These are phyloP conservation scores for Taxillus chinensis DNA, from an alignment of 164 flowering plant genomes.

Conservation along the genomic window DNA sequence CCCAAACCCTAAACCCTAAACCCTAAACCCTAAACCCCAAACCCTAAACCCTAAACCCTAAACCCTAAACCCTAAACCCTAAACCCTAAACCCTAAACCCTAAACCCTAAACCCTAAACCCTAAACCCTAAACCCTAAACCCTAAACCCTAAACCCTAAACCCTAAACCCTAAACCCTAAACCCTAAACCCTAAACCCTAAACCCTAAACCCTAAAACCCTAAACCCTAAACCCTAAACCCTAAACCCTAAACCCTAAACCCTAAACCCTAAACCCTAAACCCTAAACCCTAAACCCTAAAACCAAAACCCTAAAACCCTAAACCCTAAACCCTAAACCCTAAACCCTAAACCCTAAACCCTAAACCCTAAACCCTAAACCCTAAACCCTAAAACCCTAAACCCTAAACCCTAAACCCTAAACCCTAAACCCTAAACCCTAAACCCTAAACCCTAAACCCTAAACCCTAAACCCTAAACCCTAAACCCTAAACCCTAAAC, in stretches of 20 bases:
- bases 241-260: background rate
- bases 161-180: background rate
- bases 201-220: background rate
- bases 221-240: background rate
- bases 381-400: background rate
- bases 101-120: background rate
- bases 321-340: conserved; percentile 1
- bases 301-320: background rate
- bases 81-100: background rate
- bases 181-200: background rate
- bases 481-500: background rate
- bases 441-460: background rate
- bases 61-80: background rate
- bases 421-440: conserved; percentile 1
- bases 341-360: conserved; percentile 1
- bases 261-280: background rate
- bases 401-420: background rate
- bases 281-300: background rate
- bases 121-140: background rate
- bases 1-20: background rate
- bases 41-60: background rate
- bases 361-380: conserved; percentile 1
- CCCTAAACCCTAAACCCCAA: background rate
- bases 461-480: background rate
- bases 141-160: conserved; percentile 1